Percentiles rank a stretch among this genome's conserved stretches.
Evolutionary conservation across 495 filamentous ascomycete genomes (phyloP).

Genomic region (Rostrohypoxylon terebratum): DNA sequence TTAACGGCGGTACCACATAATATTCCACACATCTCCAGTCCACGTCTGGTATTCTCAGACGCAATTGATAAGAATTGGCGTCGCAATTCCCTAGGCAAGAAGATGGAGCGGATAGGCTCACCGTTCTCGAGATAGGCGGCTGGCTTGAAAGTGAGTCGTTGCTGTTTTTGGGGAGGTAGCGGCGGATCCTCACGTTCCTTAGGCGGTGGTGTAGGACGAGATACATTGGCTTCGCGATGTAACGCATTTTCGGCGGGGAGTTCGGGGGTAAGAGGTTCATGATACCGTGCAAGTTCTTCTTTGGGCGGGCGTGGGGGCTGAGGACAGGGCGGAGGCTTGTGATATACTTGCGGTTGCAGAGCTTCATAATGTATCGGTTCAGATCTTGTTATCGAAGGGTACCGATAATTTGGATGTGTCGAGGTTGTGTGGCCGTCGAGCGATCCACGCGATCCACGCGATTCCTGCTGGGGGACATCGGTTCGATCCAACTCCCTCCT

Average conservation of each 20-base stretch:
- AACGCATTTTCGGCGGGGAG: slow-evolving; percentile 47
- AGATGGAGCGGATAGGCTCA: slow-evolving; percentile 83
- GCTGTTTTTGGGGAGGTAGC: slow-evolving; percentile 44
- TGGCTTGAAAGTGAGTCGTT: slow-evolving; percentile 76
- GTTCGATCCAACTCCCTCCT: slow-evolving; percentile 56
- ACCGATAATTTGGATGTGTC: slow-evolving; percentile 53
- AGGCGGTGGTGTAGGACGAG: slow-evolving; percentile 53
- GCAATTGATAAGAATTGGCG: slow-evolving; percentile 77
- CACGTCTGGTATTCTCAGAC: slow-evolving; percentile 76
- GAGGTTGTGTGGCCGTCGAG: not conserved
- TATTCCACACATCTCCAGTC: slow-evolving; percentile 94
- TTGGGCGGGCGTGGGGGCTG: slow-evolving; percentile 63
- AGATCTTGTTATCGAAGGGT: slow-evolving; percentile 63
- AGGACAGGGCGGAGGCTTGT: slow-evolving; percentile 19
- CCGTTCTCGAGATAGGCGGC: slow-evolving; percentile 91
- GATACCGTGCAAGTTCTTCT: slow-evolving; percentile 38
- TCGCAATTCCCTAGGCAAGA: slow-evolving; percentile 82
- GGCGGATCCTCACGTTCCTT: slow-evolving; percentile 48
- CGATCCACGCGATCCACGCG: slow-evolving; percentile 14
- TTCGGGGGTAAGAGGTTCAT: slow-evolving; percentile 35
- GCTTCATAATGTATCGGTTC: slow-evolving; percentile 57
- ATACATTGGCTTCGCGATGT: slow-evolving; percentile 7
- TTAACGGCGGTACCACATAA: slow-evolving; percentile 90
- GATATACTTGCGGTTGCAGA: slow-evolving; percentile 20
- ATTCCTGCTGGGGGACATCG: slow-evolving; percentile 21